Evolutionary conservation across 768 basidiomycete genomes (phyloP), one percentile per base, ranked within the genome.

Genomic region (Gyrodon lividus): DNA sequence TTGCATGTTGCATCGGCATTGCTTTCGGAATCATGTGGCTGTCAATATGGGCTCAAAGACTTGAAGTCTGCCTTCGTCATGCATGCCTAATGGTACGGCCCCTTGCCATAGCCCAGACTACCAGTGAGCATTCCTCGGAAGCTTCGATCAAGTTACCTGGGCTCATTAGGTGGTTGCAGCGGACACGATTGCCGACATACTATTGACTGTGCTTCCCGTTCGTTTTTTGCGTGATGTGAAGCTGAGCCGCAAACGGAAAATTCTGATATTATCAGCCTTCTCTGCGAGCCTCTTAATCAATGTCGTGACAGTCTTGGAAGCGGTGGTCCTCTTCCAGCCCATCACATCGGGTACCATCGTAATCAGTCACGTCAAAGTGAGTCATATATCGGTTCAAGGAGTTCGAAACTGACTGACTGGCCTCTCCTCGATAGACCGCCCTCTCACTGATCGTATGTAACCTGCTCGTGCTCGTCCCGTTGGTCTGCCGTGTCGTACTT

Each of bases 221-320:
- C 52, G 58, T 33, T 49, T 59, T 9, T 48, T 65, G 38, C 51
- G 48, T 28, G 45, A 41, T 2, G 39, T 59, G 14, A 57, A 42
- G 10, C 57, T 68, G 5, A 34, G 47, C 2, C 55, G 52, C 26
- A 51, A 56, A 33, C 55, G 52, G 24, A 59, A 31, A 23, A 47
- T 58, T 30, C 38, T 68, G 22, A 50, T 68, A 40, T n/a, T 38
- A 22, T 61, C 58, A 3, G 46, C 50, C 5, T 58, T 67, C 24
- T 64, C 55, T 5, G 64, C 64, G 19, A 59, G 48, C 41, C 51
- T 62, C 30, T 23, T 62, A 41, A 59, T 68, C 40, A 58, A 45
- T 16, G 5, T 54, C 5, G 41, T 66, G 30, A 66, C 61, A 13
- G 22, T 68, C 16, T 17, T 45, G 0, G 47, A 65, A 12, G 43